Conservation (phyloP, 208 protist species). For the Acanthamoeba castellanii region DNA sequence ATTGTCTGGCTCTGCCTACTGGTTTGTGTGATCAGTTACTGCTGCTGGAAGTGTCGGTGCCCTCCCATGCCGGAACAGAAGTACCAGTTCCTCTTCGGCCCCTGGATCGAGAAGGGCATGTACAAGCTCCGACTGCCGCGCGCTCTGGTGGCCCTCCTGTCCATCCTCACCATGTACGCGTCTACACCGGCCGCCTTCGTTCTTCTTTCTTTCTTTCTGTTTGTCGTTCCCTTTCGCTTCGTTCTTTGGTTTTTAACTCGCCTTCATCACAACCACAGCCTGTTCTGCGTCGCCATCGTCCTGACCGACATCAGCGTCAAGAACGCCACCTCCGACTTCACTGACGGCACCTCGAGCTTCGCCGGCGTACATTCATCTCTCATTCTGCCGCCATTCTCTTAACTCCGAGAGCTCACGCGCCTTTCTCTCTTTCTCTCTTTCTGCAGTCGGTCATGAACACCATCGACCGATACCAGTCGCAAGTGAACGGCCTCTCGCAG, state of each 20-base stretch:
- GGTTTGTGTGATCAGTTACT: constrained; percentile 54
- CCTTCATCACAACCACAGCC: neutral
- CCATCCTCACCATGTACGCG: constrained; percentile 4
- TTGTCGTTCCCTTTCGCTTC: neutral
- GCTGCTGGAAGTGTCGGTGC: constrained; percentile 56
- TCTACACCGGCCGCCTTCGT: neutral
- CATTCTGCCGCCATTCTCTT: neutral
- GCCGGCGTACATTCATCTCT: neutral
- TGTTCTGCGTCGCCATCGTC: constrained; percentile 41
- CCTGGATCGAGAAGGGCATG: constrained; percentile 69
- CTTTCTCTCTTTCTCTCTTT: neutral
- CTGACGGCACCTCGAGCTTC: neutral
- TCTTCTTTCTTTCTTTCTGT: neutral
- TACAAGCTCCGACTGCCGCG: constrained; percentile 61
- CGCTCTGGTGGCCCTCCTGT: constrained; percentile 15
- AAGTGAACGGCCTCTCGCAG: constrained; percentile 26
- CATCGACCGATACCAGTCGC: constrained; percentile 41
- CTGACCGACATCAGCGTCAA: constrained; percentile 47
- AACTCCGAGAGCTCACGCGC: neutral
- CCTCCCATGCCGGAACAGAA: constrained; percentile 55
- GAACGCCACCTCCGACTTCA: neutral
- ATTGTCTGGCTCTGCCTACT: constrained; percentile 48
- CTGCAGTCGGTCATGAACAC: neutral
- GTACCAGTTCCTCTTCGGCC: constrained; percentile 66
- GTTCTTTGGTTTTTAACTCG: neutral